phyloP scores from a whole-genome alignment of 176 grass and related monocot species.

The Oryza officinalis region DNA sequence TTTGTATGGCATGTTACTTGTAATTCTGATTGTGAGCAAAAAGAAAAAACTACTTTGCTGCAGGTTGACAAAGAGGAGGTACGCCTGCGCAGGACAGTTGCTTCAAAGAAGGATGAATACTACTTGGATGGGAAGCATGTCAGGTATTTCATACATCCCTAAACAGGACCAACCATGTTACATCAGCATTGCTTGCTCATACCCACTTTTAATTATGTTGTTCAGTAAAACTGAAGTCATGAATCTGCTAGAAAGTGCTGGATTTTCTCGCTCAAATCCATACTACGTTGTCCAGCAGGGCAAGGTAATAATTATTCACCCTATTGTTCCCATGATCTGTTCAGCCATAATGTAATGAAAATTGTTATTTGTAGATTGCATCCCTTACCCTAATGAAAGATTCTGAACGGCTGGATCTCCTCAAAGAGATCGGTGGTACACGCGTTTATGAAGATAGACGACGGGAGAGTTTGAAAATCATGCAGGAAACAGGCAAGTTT shows the following conservation, averaged over 20 bases:
- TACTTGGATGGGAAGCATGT: constrained; percentile 93
- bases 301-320: constrained; percentile 58
- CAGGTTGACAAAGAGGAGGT: constrained; percentile 98
- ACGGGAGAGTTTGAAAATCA: constrained; percentile 98
- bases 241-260: constrained; percentile 99
- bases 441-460: constrained; percentile 93
- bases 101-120: constrained; percentile 98
- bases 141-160: constrained; percentile 57
- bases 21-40: constrained; percentile 14
- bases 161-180: constrained; percentile 19
- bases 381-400: constrained; percentile 99
- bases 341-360: constrained; percentile 24
- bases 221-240: constrained; percentile 99
- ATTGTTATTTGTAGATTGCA: constrained; percentile 70
- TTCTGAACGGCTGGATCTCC: constrained; percentile 92
- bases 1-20: constrained; percentile 6
- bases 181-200: constrained; percentile 25
- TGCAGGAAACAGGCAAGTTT: constrained; percentile 90
- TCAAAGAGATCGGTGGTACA: constrained; percentile 99
- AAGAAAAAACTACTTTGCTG: constrained; percentile 25
- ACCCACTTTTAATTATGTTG: constrained; percentile 23
- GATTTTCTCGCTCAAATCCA: constrained; percentile 98
- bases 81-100: constrained; percentile 83
- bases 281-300: constrained; percentile 99
- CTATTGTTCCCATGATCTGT: constrained; percentile 19